Evolutionary conservation across 345 rosid genomes (phyloP).

Genomic region (Murraya koenigii): DNA sequence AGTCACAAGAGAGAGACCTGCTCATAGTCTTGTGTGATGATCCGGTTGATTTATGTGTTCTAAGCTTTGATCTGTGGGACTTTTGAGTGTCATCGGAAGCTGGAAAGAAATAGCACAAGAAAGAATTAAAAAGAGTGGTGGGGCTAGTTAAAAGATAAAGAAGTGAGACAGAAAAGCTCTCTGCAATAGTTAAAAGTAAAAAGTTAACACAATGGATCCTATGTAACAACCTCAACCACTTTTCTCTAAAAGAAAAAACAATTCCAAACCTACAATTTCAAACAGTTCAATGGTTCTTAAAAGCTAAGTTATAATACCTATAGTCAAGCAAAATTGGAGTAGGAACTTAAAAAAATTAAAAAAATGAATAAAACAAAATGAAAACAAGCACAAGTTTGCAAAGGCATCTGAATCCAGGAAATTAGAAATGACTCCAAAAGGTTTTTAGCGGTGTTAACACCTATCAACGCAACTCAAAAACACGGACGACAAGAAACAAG

Average conservation of each 20-base stretch:
- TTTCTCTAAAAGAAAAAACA: constrained; percentile 8
- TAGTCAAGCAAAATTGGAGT: background rate
- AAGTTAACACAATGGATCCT: constrained; percentile 60
- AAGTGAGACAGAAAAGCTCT: constrained; percentile 34
- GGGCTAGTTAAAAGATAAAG: constrained; percentile 45
- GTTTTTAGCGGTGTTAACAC: background rate
- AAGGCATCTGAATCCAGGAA: background rate
- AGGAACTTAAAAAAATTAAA: background rate
- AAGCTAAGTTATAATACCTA: background rate
- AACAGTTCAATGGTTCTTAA: background rate
- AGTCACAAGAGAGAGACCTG: constrained; percentile 76
- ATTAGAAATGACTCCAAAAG: background rate
- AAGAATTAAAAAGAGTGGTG: constrained; percentile 30
- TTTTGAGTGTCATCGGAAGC: constrained; percentile 81
- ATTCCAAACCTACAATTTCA: constrained; percentile 9
- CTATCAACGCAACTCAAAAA: background rate
- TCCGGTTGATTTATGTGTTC: constrained; percentile 62
- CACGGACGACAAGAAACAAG: background rate
- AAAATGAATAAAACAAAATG: background rate
- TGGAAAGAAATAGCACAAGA: constrained; percentile 37
- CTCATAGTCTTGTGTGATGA: constrained; percentile 71
- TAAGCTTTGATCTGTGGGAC: constrained; percentile 80
- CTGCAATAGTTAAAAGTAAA: constrained; percentile 59
- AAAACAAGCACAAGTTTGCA: background rate
- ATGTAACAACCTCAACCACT: constrained; percentile 46